Evolutionary conservation across 179 eudicot species (phyloP), one percentile per base, ranked within the genome.

Genomic region (Silene noctiflora): DNA sequence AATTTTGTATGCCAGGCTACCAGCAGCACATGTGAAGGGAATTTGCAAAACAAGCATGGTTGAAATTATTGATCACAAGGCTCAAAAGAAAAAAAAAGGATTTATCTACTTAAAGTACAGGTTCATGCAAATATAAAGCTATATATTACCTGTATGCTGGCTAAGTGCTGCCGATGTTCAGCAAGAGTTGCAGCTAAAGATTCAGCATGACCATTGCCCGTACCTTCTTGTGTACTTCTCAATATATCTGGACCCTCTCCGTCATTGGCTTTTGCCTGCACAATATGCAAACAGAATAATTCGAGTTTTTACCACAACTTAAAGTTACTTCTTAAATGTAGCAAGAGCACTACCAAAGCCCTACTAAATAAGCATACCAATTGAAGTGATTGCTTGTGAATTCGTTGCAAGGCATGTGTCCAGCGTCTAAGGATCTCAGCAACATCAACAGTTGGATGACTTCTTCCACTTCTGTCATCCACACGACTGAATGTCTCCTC

Each of bases 181-280:
- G 94, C 83, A 79, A 95, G 97, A 73, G 97, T 93, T 74, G 92
- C 83, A 58, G 91, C 89, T 80, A 95, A 88, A 78, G 96, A 91
- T 83, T 95, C 99, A 72, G 97, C 86, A 78, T 95, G 99, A 62
- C 95, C 91, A 79, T 84, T 88, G 72, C 88, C 80, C 73, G 85
- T 83, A 80, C 91, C 87, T 46, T 89, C 94, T 65, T 86, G 91
- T 51, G 88, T 78, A 81, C 88, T 88, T 71, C 92, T 87, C 22
- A 95, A 86, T 77, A 95, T 94, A 78, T 95, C 97, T 42, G 99
- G 99, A 58, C 99, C 99, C 84, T 91, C 96, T 68, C 99, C 97
- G 75, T 95, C 91, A 87, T 91, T 93, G 76, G 96, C 87, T 83
- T 95, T 95, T 78, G 96, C 86, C 99, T 95, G 76, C 51, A 81